Conservation (phyloP, 1,284 basidiomycete species). For the Rhodotorula sp. region DNA sequence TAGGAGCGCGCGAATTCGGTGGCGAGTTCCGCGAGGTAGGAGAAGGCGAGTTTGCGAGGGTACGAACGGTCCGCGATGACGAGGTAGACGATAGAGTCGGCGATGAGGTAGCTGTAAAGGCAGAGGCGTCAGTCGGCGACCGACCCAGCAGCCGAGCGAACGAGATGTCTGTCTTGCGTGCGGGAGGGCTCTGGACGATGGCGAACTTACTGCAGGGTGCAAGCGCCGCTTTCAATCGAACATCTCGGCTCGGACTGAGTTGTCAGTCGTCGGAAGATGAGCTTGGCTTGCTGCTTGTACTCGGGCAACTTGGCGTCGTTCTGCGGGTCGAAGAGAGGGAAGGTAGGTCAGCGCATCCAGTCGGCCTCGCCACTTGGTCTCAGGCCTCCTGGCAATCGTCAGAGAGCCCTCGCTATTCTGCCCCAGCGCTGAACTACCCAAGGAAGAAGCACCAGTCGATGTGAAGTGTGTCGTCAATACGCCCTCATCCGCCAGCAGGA, state of each 20-base stretch:
- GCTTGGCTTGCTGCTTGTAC: constrained; percentile 97
- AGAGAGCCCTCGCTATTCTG: no score
- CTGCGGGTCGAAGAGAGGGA: neutral
- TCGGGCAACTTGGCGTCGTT: constrained; percentile 71
- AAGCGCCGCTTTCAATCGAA: constrained; percentile 93
- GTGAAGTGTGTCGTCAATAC: no score
- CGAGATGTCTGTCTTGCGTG: neutral
- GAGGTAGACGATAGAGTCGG: constrained; percentile 89
- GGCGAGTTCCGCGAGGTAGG: constrained; percentile 92
- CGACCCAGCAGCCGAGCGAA: no score
- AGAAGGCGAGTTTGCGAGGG: constrained; percentile 95
- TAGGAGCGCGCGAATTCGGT: constrained; percentile 72
- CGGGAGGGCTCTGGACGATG: constrained; percentile 43
- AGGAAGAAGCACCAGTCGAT: neutral
- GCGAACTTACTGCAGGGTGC: constrained; percentile 77
- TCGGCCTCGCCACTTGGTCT: neutral
- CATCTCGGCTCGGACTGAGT: constrained; percentile 91
- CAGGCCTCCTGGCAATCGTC: no score
- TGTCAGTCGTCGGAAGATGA: constrained; percentile 90
- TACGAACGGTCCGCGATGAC: constrained; percentile 96
- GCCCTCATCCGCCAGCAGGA: no score
- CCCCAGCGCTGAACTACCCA: no score
- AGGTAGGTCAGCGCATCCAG: neutral
- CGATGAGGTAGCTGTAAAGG: constrained; percentile 78
- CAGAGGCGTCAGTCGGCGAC: neutral